Evolutionary conservation across 208 protist species (phyloP).

Genomic region (Vickermania ingenoplastis): DNA sequence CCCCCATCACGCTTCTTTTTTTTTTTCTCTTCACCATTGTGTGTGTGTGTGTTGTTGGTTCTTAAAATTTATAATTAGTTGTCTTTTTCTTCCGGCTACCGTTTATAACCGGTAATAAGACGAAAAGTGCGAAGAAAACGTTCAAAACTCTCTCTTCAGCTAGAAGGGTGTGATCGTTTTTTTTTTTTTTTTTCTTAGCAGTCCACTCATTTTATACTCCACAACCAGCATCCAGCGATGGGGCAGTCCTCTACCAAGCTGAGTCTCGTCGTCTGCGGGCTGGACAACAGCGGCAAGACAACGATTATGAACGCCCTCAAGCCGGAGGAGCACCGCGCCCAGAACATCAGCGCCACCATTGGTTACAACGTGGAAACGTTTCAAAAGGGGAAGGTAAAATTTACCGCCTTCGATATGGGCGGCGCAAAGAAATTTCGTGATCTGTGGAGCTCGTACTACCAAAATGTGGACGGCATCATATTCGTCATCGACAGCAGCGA

Average conservation of each 20-base stretch:
- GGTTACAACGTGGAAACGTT: constrained; percentile 90
- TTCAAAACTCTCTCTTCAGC: no score
- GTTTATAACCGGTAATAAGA: no score
- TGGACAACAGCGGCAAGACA: constrained; percentile 95
- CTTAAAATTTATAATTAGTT: no score
- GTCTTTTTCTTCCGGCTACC: no score
- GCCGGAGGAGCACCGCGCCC: constrained; percentile 84
- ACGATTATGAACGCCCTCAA: constrained; percentile 97
- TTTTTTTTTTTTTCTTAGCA: no score
- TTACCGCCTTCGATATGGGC: constrained; percentile 98
- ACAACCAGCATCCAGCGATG: no score
- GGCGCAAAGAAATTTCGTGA: constrained; percentile 96
- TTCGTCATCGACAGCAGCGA: constrained; percentile 93
- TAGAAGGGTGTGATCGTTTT: no score
- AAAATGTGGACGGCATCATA: constrained; percentile 89
- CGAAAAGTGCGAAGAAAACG: no score
- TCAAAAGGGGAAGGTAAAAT: constrained; percentile 81
- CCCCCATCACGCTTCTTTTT: no score
- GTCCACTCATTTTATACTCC: no score
- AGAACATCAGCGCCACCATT: constrained; percentile 95
- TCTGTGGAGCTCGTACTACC: constrained; percentile 96
- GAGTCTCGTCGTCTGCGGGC: constrained; percentile 73
- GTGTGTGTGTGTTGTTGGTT: no score
- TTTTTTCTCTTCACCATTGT: no score
- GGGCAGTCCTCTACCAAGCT: constrained; percentile 79